Base-by-base conservation (phyloP, 2,329 filamentous ascomycete species). In the Colletotrichum noveboracense region DNA sequence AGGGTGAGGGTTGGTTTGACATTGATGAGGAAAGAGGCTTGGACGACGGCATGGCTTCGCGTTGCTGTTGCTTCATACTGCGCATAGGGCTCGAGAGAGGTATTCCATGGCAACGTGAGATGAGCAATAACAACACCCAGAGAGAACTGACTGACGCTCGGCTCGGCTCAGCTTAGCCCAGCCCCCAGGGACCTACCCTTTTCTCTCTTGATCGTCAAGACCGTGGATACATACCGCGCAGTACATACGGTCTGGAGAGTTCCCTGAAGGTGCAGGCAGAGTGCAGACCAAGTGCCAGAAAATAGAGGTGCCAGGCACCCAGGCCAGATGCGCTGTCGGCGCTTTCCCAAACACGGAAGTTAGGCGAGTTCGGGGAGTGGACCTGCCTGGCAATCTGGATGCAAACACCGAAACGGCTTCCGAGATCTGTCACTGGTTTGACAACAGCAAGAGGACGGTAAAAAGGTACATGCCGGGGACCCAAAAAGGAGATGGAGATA, bases 361-460 rank as follows among this genome's bases (percentile, higher is more conserved):
- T 75, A 58, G 58, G 68, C 68, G 69, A 72, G 62, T 28, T 71
- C 32, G 71, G 71, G 68, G 69, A 72, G 72, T 72, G 72, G 68
- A 55, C 55, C 24, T 18, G 48, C 34, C 18, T 30, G 24, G 68
- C 43, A 62, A 13, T 52, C 43, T 52, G 43, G 72, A 62, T 66
- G 72, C 69, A 75, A 72, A 75, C 62, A 61, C 69, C 72, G 38
- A 75, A 67, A 72, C 69, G 24, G 69, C 38, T 64, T 24, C 34
- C 32, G 18, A n/a, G 18, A 30, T 61, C 61, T 38, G 32, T 64
- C 32, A 24, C 61, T 64, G 61, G 28, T 36, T 18, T 38, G 61
- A 34, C 61, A 38, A 38, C 61, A 38, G 61, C 34, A 28, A 48
- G 30, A 61, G 32, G 32, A 52, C 43, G 43, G 43, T 52, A 21